These are phyloP conservation scores for Akanthomyces muscarius DNA, from an alignment of 2,329 filamentous ascomycete genomes.

Conservation along the genomic window DNA sequence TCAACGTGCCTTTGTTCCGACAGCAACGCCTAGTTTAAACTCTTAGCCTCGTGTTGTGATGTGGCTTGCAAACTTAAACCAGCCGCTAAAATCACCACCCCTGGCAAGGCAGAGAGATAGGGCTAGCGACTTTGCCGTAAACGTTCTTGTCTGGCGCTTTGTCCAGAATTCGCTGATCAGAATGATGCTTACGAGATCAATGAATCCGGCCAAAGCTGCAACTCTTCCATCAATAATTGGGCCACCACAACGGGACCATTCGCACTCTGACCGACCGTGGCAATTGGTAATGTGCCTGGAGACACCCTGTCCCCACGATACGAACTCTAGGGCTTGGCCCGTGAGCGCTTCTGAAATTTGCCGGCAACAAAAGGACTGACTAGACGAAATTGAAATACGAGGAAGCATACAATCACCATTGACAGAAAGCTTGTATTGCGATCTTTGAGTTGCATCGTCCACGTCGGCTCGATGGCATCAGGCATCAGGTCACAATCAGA, in stretches of 20 bases:
- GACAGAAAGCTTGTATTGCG: background rate
- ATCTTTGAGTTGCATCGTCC: background rate
- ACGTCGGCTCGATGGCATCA: background rate
- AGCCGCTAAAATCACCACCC: background rate
- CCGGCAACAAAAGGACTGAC: background rate
- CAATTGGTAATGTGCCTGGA: background rate
- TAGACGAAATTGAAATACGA: background rate
- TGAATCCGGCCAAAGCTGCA: background rate
- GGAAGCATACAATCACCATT: background rate
- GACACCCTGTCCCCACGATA: background rate
- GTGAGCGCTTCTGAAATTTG: background rate
- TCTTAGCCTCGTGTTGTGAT: slow-evolving; percentile 4
- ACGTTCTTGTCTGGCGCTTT: background rate
- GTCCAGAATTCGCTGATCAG: background rate
- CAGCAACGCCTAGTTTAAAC: background rate
- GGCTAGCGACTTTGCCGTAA: background rate
- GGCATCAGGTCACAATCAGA: background rate
- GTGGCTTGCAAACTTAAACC: slow-evolving; percentile 6
- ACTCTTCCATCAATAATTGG: background rate
- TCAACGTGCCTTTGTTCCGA: background rate
- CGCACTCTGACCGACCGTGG: background rate
- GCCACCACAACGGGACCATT: background rate
- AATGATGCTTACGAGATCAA: background rate
- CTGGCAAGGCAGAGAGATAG: background rate
- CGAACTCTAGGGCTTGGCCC: slow-evolving; percentile 7